Evolutionary conservation across 2,329 filamentous ascomycete species (phyloP).

Genomic region (Fusarium sp.): DNA sequence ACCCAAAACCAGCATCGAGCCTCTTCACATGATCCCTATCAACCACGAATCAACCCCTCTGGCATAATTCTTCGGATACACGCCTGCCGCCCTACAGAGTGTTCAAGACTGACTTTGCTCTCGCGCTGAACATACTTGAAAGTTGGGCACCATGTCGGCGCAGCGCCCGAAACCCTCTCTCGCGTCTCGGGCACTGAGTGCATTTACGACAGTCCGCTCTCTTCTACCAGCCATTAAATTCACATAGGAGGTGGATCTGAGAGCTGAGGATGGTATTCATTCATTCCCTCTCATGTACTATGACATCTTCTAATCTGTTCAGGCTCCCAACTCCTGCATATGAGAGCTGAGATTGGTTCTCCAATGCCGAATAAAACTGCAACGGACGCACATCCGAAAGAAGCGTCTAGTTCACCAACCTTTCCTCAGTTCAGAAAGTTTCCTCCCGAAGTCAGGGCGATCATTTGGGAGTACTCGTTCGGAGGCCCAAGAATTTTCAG

Average conservation of each 20-base stretch:
- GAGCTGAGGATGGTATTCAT: background rate
- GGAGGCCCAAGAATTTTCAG: slow-evolving; percentile 11
- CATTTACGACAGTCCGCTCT: background rate
- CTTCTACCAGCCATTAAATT: slow-evolving; percentile 3
- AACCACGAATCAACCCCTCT: no score
- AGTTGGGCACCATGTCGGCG: background rate
- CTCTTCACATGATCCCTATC: no score
- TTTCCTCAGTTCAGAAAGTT: background rate
- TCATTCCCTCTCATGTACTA: background rate
- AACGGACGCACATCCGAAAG: no score
- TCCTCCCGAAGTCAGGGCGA: slow-evolving; percentile 4
- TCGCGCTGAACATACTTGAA: background rate
- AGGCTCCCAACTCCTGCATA: slow-evolving; percentile 2
- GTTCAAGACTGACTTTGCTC: no score
- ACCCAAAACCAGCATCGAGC: no score
- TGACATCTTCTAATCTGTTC: background rate
- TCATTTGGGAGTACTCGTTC: slow-evolving; percentile 2
- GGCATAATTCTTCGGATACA: no score
- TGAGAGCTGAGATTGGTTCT: background rate
- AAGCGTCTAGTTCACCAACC: no score
- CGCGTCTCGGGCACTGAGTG: background rate
- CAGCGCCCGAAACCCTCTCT: background rate
- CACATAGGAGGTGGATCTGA: background rate
- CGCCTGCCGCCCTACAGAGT: no score
- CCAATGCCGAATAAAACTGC: background rate